Conservation (phyloP, 352 stramenopile genomes). For the Achlya hypogyna region DNA sequence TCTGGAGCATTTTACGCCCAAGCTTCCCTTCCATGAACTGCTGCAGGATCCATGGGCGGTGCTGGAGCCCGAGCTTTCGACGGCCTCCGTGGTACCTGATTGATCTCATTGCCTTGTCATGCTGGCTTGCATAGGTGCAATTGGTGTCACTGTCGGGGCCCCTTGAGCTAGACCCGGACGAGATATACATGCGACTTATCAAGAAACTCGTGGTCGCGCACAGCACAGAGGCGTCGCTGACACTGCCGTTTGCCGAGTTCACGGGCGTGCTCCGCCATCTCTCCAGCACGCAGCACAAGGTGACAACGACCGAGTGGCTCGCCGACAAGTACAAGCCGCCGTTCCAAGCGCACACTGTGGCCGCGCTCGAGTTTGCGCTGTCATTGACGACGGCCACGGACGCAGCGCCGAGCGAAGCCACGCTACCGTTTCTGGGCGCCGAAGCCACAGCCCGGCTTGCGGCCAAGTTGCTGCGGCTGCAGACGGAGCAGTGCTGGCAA, state of each 20-base stretch:
- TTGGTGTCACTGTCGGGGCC: constrained; percentile 22
- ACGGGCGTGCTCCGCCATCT: constrained; percentile 6
- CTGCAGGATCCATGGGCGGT: constrained; percentile 52
- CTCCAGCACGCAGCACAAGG: constrained; percentile 2
- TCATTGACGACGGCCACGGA: not conserved
- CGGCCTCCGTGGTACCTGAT: not conserved
- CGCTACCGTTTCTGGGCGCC: not conserved
- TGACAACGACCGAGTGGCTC: constrained; percentile 17
- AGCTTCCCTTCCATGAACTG: constrained; percentile 60
- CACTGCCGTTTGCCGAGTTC: constrained; percentile 14
- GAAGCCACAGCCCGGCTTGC: not conserved
- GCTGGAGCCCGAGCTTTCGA: constrained; percentile 24
- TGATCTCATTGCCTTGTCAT: not conserved
- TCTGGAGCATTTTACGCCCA: constrained; percentile 26
- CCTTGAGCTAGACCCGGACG: constrained; percentile 51
- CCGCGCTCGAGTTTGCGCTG: constrained; percentile 12
- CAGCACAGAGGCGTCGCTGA: not conserved
- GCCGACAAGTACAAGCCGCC: constrained; percentile 1
- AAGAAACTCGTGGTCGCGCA: constrained; percentile 46
- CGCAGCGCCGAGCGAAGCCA: not conserved
- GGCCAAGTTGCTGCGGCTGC: constrained; percentile 4
- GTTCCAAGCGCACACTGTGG: constrained; percentile 3
- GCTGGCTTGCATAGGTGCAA: not conserved
- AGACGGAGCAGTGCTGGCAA: constrained; percentile 3
- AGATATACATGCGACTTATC: constrained; percentile 63